Percentiles rank a stretch among this genome's conserved stretches.
phyloP scores from a whole-genome alignment of 805 yeast species.

The Wickerhamiella nectarea region DNA sequence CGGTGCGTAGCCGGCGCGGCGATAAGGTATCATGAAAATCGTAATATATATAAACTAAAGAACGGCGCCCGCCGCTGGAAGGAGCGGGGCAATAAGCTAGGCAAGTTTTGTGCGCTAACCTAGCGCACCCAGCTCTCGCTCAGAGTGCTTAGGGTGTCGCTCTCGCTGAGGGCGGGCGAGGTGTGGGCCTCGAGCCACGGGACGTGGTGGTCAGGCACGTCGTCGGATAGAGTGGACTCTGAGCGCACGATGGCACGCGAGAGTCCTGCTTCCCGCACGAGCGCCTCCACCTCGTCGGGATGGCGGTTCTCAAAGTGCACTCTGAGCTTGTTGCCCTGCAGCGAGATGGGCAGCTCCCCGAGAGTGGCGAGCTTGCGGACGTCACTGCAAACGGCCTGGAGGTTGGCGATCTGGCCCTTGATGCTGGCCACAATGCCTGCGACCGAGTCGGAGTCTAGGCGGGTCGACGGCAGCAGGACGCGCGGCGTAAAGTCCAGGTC shows the following conservation, averaged over 20 bases:
- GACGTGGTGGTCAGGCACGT: not conserved
- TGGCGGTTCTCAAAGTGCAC: conserved; percentile 66
- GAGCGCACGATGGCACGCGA: not conserved
- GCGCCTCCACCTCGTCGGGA: conserved; percentile 37
- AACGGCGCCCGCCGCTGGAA: too few relatives aligned
- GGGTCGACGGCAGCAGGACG: conserved; percentile 29
- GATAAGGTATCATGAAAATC: too few relatives aligned
- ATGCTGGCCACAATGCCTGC: conserved; percentile 30
- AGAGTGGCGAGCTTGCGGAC: conserved; percentile 37
- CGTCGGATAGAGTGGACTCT: not conserved
- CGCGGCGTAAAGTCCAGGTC: conserved; percentile 41
- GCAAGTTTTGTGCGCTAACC: too few relatives aligned
- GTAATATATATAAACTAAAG: too few relatives aligned
- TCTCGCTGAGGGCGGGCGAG: conserved; percentile 4
- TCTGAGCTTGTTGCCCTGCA: conserved; percentile 30
- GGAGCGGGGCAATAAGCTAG: too few relatives aligned
- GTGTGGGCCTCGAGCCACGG: not conserved
- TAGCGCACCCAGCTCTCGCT: not conserved
- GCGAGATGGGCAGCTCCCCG: conserved; percentile 52
- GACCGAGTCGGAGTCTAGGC: conserved; percentile 34
- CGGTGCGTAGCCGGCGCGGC: too few relatives aligned
- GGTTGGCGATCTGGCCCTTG: conserved; percentile 19
- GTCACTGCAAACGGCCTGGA: conserved; percentile 32
- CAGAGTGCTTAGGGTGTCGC: conserved; percentile 4
- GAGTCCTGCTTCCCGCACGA: conserved; percentile 26